Percentiles rank a stretch among this genome's conserved stretches.
These are phyloP conservation scores for Septoria petroselini DNA, from an alignment of 2,329 filamentous ascomycete genomes.

Conservation along the genomic window DNA sequence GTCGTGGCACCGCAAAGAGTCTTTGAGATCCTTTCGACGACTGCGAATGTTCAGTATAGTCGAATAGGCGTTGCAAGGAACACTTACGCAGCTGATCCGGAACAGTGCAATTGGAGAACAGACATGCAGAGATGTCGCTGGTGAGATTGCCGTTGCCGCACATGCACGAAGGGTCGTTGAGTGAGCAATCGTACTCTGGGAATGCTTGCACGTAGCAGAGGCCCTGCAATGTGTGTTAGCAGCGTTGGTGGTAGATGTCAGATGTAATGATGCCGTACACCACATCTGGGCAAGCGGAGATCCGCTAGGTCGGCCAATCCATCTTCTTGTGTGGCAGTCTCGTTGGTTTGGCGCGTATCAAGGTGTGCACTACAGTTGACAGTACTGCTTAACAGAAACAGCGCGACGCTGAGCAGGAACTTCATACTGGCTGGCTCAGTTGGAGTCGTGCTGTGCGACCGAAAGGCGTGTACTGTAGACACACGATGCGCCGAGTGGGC, in stretches of 20 bases:
- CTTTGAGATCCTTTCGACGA: conserved; percentile 21
- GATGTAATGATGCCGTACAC: conserved; percentile 14
- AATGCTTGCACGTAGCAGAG: conserved; percentile 22
- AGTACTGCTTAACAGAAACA: neutral
- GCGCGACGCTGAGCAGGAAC: neutral
- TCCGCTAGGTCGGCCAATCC: conserved; percentile 12
- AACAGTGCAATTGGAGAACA: conserved; percentile 22
- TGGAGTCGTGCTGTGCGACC: neutral
- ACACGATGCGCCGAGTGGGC: neutral
- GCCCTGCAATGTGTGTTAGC: conserved; percentile 7
- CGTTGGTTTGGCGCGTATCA: neutral
- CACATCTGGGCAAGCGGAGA: conserved; percentile 16
- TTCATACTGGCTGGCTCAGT: neutral
- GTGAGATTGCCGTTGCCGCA: conserved; percentile 25
- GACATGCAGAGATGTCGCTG: conserved; percentile 20
- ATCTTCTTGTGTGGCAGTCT: neutral
- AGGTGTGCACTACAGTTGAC: neutral
- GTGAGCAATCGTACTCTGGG: conserved; percentile 20
- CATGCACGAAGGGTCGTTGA: conserved; percentile 18
- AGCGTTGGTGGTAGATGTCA: neutral
- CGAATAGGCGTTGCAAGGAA: neutral
- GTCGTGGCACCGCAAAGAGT: conserved; percentile 18
- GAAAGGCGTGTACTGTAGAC: neutral
- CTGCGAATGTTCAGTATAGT: conserved; percentile 9
- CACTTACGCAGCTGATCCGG: conserved; percentile 21